Base-by-base conservation (phyloP, 2,329 filamentous ascomycete species). In the Botryotinia globosa region DNA sequence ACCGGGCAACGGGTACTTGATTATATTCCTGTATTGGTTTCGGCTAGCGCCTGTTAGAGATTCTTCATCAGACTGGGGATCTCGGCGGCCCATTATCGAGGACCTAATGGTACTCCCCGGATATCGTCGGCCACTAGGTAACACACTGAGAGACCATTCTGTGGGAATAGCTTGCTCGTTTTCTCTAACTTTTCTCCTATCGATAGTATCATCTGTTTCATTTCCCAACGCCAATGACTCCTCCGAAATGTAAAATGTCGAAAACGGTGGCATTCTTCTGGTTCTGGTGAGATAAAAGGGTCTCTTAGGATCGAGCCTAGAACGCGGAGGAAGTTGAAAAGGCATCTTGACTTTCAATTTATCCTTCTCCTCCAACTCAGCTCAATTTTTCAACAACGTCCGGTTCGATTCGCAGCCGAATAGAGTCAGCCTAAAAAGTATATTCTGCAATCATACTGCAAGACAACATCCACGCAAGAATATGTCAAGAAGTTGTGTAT, bases 1-100 rank as follows among this genome's bases (percentile, higher is more conserved):
- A 20, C 66, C 59, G 4, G 75, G 75, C 7, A 76, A 71, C 56
- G 64, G 63, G 12, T 72, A 68, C 10, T n/a, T 72, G 29, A 72
- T 59, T 25, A 72, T 56, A 32, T 29, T 59, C 48, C 37, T 37
- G 39, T 68, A 44, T 56, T 68, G 65, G 39, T 39, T 72, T 20
- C 37, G 39, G 8, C 37, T 5, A n/a, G 32, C 32, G n/a, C 32
- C 70, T 14, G 39, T 68, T 5, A 72, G 39, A 6, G 51, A 68
- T 12, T 68, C 70, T 42, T 72, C 70, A 25, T 72, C 70, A 25
- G 68, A 70, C 34, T 72, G 70, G n/a, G 5, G 51, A 20, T 37
- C 34, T 1, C 10, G 44, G 32, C 10, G 44, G 39, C 42, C 62
- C 44, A 20, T 68, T 10, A 37, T 51, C 9, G 65, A 56, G 10